Evolutionary conservation across 805 yeast genomes (phyloP).

Genomic region (Zygosaccharomyces bailii): DNA sequence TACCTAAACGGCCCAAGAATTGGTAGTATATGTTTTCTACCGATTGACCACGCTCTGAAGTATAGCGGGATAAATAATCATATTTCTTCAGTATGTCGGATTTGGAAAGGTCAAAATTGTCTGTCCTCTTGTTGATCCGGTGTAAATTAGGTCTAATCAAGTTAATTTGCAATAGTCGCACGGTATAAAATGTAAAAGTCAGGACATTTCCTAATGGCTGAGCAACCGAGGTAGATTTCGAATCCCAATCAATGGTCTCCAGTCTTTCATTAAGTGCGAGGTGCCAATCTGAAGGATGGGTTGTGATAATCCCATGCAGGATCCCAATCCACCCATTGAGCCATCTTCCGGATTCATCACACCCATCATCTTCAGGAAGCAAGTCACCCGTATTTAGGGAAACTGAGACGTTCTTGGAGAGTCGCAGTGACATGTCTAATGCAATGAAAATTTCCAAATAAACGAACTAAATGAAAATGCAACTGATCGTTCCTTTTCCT

Average conservation of each 20-base stretch:
- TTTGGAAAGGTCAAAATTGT: conserved; percentile 32
- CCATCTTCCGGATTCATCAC: conserved; percentile 5
- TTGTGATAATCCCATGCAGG: conserved; percentile 11
- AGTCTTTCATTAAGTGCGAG: conserved; percentile 24
- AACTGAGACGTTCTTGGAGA: conserved; percentile 11
- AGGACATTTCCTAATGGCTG: conserved; percentile 28
- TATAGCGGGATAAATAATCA: conserved; percentile 18
- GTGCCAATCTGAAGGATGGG: conserved; percentile 27
- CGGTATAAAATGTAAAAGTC: conserved; percentile 19
- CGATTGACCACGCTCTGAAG: conserved; percentile 4
- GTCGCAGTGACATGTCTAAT: conserved; percentile 16
- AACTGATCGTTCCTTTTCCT: too few relatives aligned
- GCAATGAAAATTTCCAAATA: too few relatives aligned
- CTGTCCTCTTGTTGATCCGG: conserved; percentile 18
- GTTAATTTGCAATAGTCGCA: conserved; percentile 32
- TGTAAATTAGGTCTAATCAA: conserved; percentile 28
- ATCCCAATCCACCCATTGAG: conserved; percentile 11
- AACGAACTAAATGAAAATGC: too few relatives aligned
- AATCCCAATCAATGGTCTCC: conserved; percentile 33
- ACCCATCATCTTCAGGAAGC: conserved; percentile 6
- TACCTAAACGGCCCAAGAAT: conserved; percentile 18
- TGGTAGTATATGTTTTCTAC: conserved; percentile 12
- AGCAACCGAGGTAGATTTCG: conserved; percentile 24
- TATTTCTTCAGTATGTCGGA: conserved; percentile 24
- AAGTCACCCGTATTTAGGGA: conserved; percentile 9